Percentiles rank a stretch among this genome's conserved stretches.
Conservation (phyloP, 2,329 filamentous ascomycete genomes). For the Aspergillus tanneri region DNA sequence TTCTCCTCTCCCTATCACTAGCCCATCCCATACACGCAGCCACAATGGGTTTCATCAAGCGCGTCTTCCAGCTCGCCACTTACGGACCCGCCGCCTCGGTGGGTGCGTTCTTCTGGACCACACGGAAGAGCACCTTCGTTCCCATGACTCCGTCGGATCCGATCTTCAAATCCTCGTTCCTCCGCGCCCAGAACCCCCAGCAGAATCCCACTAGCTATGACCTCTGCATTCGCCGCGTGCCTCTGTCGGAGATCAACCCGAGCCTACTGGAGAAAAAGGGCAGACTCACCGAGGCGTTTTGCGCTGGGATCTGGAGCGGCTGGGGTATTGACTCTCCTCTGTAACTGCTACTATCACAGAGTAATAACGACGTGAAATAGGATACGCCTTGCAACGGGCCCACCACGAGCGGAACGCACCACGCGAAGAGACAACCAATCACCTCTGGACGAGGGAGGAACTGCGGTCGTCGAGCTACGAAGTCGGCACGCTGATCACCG, state of each 20-base stretch:
- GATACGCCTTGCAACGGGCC: constrained; percentile 55
- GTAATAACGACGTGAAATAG: constrained; percentile 17
- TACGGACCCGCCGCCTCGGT: constrained; percentile 51
- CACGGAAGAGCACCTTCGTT: constrained; percentile 57
- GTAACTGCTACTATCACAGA: not conserved
- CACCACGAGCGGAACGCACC: constrained; percentile 62
- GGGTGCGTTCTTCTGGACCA: constrained; percentile 55
- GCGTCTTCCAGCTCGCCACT: constrained; percentile 44
- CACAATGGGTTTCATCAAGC: constrained; percentile 56
- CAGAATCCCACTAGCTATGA: constrained; percentile 65
- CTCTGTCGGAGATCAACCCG: constrained; percentile 63
- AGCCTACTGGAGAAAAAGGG: constrained; percentile 62
- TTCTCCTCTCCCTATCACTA: not conserved
- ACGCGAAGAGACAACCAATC: constrained; percentile 54
- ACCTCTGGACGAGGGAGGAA: constrained; percentile 61
- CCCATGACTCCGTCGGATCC: constrained; percentile 60
- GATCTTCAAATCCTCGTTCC: constrained; percentile 60
- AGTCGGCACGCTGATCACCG: constrained; percentile 63
- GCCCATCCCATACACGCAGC: not conserved
- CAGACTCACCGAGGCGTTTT: constrained; percentile 64
- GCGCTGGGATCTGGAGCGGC: constrained; percentile 66
- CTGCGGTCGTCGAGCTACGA: constrained; percentile 60
- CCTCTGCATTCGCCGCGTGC: constrained; percentile 62
- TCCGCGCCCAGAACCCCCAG: constrained; percentile 60
- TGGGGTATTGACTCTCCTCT: constrained; percentile 49